Evolutionary conservation across 1,139 yeast genomes (phyloP).

Genomic region (Meyerozyma smithsonii): DNA sequence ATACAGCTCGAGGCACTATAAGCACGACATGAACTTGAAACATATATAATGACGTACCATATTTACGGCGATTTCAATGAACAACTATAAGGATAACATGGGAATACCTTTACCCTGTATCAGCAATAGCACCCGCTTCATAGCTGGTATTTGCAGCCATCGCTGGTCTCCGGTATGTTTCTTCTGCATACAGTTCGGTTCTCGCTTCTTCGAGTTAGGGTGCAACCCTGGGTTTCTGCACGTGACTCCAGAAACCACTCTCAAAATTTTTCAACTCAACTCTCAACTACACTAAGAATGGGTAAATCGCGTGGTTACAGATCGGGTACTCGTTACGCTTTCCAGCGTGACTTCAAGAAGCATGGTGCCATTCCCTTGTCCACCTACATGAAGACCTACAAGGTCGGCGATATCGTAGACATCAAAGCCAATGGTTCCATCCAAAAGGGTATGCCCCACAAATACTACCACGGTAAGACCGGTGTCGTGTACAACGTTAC

Average conservation of each 20-base stretch:
- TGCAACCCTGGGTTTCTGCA: background rate
- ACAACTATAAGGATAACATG: too few relatives aligned
- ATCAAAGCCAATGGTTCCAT: slow-evolving; percentile 9
- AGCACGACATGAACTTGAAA: slow-evolving; percentile 3
- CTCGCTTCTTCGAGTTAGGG: background rate
- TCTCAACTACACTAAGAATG: background rate
- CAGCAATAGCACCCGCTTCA: background rate
- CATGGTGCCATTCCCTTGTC: slow-evolving; percentile 8
- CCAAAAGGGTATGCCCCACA: slow-evolving; percentile 10
- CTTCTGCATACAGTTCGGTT: too few relatives aligned
- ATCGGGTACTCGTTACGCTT: slow-evolving; percentile 9
- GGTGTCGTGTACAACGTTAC: slow-evolving; percentile 10
- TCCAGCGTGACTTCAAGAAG: slow-evolving; percentile 9
- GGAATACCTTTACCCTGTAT: background rate
- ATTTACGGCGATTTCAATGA: too few relatives aligned
- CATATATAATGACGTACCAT: too few relatives aligned
- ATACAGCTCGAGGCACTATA: slow-evolving; percentile 16
- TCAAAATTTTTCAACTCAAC: slow-evolving; percentile 1
- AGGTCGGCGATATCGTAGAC: slow-evolving; percentile 10
- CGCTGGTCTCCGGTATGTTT: too few relatives aligned
- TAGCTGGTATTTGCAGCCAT: too few relatives aligned
- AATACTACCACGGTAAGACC: slow-evolving; percentile 10
- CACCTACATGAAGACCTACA: slow-evolving; percentile 9
- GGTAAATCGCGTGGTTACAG: slow-evolving; percentile 7
- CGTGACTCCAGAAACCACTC: background rate